A percentile compares a stretch with the other conserved stretches of the same genome.
Evolutionary conservation across 441 rosid species (phyloP).

Genomic region (Jatropha multifida): DNA sequence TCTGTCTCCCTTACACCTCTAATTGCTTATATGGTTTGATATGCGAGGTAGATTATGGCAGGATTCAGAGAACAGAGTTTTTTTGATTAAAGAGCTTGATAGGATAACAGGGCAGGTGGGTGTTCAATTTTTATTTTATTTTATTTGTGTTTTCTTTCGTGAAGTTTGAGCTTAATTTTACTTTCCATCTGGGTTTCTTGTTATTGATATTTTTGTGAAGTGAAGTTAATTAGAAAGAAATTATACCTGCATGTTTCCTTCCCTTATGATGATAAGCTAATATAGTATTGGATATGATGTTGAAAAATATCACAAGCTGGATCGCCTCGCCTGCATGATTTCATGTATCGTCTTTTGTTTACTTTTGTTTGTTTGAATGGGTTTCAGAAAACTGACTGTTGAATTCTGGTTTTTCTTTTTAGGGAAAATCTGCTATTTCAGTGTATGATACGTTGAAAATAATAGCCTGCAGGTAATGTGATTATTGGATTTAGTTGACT

Average conservation of each 20-base stretch:
- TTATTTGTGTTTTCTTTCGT: neutral
- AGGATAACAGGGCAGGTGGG: constrained; percentile 75
- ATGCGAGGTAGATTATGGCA: constrained; percentile 66
- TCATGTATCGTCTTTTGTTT: neutral
- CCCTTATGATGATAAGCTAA: neutral
- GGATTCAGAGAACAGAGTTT: constrained; percentile 85
- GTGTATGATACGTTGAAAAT: constrained; percentile 93
- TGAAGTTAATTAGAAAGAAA: neutral
- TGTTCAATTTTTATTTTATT: constrained; percentile 5
- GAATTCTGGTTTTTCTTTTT: constrained; percentile 8
- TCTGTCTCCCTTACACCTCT: neutral
- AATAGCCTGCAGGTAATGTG: constrained; percentile 77
- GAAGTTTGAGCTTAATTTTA: neutral
- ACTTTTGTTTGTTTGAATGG: constrained; percentile 1
- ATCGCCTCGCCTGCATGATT: neutral
- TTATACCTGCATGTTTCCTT: neutral
- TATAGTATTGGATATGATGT: neutral
- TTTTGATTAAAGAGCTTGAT: constrained; percentile 84
- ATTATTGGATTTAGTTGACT: neutral
- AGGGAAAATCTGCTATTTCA: constrained; percentile 90
- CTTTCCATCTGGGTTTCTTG: neutral
- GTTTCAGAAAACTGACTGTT: neutral
- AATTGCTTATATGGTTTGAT: constrained; percentile 9
- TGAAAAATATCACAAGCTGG: neutral
- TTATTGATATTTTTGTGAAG: neutral